Evolutionary conservation across 306 rosid genomes (phyloP).

Genomic region (Fagus crenata): DNA sequence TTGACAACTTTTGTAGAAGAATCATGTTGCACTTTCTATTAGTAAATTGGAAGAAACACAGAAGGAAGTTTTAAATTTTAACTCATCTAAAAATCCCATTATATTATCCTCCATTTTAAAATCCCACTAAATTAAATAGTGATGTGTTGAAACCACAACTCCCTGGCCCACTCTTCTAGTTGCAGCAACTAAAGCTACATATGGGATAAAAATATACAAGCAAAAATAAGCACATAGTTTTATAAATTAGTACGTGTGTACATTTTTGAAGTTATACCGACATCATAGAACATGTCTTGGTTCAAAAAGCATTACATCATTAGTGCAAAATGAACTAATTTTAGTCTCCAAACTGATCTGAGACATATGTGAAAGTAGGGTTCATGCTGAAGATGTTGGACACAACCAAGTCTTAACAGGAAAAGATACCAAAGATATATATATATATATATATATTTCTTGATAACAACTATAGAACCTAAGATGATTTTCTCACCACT

Average conservation of each 20-base stretch:
- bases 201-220: background rate
- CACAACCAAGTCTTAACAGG: background rate
- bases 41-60: background rate
- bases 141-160: background rate
- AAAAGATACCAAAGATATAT: background rate
- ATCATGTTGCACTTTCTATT: no score
- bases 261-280: background rate
- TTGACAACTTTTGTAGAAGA: no score
- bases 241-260: background rate
- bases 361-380: background rate
- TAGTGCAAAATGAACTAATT: background rate
- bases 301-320: background rate
- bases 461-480: slow-evolving; percentile 15
- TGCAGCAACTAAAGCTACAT: no score
- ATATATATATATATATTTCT: no score
- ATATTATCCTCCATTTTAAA: background rate
- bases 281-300: background rate
- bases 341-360: background rate
- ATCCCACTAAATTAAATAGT: background rate
- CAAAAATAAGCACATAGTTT: background rate
- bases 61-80: background rate
- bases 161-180: background rate
- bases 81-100: slow-evolving; percentile 11
- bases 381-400: background rate
- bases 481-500: slow-evolving; percentile 55